Evolutionary conservation across 2,329 filamentous ascomycete species (phyloP).

Genomic region (Sclerotinia minor): DNA sequence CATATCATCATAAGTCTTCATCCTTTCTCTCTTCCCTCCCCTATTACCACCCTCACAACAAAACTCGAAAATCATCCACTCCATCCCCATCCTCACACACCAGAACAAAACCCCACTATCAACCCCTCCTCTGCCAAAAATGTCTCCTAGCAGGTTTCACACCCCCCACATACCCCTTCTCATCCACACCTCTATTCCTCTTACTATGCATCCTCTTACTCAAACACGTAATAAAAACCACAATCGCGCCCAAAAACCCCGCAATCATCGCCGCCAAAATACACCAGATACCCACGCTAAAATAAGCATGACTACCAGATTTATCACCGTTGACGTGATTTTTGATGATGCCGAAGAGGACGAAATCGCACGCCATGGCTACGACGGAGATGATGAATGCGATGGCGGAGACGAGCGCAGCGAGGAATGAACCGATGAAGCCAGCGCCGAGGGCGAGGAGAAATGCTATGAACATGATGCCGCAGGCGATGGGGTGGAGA

Average conservation of each 20-base stretch:
- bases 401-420: slow-evolving; percentile 51
- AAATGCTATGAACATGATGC: slow-evolving; percentile 59
- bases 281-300: slow-evolving; percentile 59
- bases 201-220: slow-evolving; percentile 42
- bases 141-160: slow-evolving; percentile 25
- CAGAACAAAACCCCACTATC: slow-evolving; percentile 22
- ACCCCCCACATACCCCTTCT: slow-evolving; percentile 31
- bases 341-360: slow-evolving; percentile 55
- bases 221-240: slow-evolving; percentile 64
- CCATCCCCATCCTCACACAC: background rate
- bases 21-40: too few species aligned
- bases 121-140: slow-evolving; percentile 31
- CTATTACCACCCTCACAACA: background rate
- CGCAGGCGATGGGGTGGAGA: slow-evolving; percentile 61
- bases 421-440: slow-evolving; percentile 53
- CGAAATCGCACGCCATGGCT: slow-evolving; percentile 58
- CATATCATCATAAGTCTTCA: background rate
- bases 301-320: slow-evolving; percentile 48
- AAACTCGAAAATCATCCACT: background rate
- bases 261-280: slow-evolving; percentile 56
- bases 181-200: slow-evolving; percentile 25
- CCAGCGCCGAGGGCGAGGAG: slow-evolving; percentile 55
- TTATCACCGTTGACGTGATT: slow-evolving; percentile 51
- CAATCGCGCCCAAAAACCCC: slow-evolving; percentile 54
- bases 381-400: slow-evolving; percentile 52